Evolutionary conservation across 176 grass and related monocot genomes (phyloP), one percentile per base, ranked within the genome.

Genomic region (Ampelocalamus luodianensis): DNA sequence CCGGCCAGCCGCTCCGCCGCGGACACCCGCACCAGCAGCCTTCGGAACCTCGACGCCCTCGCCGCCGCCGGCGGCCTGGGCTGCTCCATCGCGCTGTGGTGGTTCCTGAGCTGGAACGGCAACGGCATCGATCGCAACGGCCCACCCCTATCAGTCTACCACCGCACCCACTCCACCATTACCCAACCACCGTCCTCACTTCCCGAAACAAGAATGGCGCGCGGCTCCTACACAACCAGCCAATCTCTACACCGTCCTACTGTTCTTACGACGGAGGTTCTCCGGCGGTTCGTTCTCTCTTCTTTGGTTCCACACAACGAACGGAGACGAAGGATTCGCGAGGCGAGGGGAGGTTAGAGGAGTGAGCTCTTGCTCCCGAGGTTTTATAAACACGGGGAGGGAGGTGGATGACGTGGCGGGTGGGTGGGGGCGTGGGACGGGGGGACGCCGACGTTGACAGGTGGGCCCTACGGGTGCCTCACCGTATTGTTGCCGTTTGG

Each of bases 11-110:
- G 65, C 51, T 85, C 87, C 8, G 79, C 74, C 65, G 83, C 84
- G 20, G 89, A 65, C 13, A 85, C 78, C 50, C 91, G 79, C 13
- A 90, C 89, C 40, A 97, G 78, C 40, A 97, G 78, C 71, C 92
- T 61, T 76, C 89, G 90, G n/a, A 94, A 84, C 79, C 84, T 81
- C 34, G 85, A 97, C 68, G 67, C 68, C 91, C 81, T 88, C 40
- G 8, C 43, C 29, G 24, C 74, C 71, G 59, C 3, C 69, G 56
- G 17, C 32, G 27, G 56, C 65, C 81, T 79, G 1, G 24, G 27
- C 37, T 93, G 27, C 27, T 93, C 89, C 89, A 90, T 91, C 65
- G 66, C 45, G 16, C 78, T 38, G 37, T 78, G 88, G 20, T 89
- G 88, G 68, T 83, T 87, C 84, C 85, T 92, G 8, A 61, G 70